phyloP scores from a whole-genome alignment of 345 rosid genomes.

The Carallia pectinifolia region DNA sequence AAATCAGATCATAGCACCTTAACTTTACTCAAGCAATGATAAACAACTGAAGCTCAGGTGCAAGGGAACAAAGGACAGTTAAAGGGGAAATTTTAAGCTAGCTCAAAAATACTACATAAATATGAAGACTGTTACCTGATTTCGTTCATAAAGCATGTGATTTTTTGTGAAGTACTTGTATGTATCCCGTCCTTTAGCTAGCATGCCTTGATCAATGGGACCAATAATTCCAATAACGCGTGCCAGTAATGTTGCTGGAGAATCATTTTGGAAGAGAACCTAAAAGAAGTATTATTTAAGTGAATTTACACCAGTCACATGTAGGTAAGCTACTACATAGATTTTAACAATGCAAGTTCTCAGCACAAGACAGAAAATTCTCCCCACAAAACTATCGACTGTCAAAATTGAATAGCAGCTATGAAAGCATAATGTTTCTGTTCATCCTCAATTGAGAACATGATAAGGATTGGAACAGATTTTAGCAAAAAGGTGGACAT shows the following conservation, averaged over 20 bases:
- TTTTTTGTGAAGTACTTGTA: constrained; percentile 89
- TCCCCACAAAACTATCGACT: no score
- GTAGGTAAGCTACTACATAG: background rate
- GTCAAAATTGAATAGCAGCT: no score
- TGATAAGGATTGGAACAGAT: no score
- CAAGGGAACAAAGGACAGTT: no score
- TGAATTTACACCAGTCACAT: constrained; percentile 6
- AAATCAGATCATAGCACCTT: no score
- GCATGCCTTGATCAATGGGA: constrained; percentile 75
- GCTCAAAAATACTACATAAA: background rate
- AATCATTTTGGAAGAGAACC: constrained; percentile 99
- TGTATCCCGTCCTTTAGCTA: constrained; percentile 89
- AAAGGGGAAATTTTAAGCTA: no score
- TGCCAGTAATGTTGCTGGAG: constrained; percentile 89
- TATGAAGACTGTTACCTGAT: constrained; percentile 53
- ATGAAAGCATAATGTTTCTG: no score
- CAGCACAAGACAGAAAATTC: background rate
- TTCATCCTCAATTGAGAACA: no score
- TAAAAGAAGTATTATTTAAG: constrained; percentile 26
- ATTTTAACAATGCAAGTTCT: background rate
- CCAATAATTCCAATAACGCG: constrained; percentile 87
- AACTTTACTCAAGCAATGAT: no score
- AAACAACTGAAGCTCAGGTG: no score
- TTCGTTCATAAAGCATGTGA: constrained; percentile 92
- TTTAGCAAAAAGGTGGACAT: no score